These are phyloP conservation scores for Mycena sanguinolenta DNA, from an alignment of 768 basidiomycete species.

Conservation along the genomic window DNA sequence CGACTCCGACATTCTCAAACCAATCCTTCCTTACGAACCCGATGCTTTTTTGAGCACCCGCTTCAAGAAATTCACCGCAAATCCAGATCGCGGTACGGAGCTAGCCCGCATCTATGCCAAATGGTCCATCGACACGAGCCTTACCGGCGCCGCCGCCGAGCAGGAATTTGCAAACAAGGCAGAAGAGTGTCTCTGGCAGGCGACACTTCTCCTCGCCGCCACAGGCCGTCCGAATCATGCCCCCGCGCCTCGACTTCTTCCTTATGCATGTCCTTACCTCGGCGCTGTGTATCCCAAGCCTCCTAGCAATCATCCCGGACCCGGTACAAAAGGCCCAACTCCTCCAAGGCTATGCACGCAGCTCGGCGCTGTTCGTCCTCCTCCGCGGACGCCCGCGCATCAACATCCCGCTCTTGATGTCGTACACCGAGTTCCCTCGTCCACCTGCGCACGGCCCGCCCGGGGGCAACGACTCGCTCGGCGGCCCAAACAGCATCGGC, in stretches of 20 bases:
- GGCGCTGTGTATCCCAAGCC: constrained; percentile 54
- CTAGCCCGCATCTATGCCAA: constrained; percentile 51
- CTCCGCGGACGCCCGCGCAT: constrained; percentile 58
- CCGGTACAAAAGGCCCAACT: constrained; percentile 47
- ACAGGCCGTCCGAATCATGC: constrained; percentile 50
- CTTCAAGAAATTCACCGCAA: constrained; percentile 41
- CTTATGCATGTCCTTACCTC: constrained; percentile 59
- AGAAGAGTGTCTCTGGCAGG: constrained; percentile 55
- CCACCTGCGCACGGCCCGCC: constrained; percentile 40
- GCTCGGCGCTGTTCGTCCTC: constrained; percentile 46
- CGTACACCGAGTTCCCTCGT: constrained; percentile 48
- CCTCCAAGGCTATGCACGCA: constrained; percentile 49
- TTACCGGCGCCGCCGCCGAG: constrained; percentile 31
- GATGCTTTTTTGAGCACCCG: constrained; percentile 45
- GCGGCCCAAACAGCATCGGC: constrained; percentile 37
- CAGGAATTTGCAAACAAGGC: constrained; percentile 45
- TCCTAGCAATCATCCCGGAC: constrained; percentile 42
- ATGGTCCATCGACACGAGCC: constrained; percentile 47
- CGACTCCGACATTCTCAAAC: constrained; percentile 61
- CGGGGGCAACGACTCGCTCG: constrained; percentile 38
- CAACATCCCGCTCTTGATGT: constrained; percentile 52
- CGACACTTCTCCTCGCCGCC: constrained; percentile 53
- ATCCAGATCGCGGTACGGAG: constrained; percentile 48
- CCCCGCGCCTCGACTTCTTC: constrained; percentile 57
- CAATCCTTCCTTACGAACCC: constrained; percentile 66